These are phyloP conservation scores for Pholiota conissans DNA, from an alignment of 768 basidiomycete genomes.

Conservation along the genomic window DNA sequence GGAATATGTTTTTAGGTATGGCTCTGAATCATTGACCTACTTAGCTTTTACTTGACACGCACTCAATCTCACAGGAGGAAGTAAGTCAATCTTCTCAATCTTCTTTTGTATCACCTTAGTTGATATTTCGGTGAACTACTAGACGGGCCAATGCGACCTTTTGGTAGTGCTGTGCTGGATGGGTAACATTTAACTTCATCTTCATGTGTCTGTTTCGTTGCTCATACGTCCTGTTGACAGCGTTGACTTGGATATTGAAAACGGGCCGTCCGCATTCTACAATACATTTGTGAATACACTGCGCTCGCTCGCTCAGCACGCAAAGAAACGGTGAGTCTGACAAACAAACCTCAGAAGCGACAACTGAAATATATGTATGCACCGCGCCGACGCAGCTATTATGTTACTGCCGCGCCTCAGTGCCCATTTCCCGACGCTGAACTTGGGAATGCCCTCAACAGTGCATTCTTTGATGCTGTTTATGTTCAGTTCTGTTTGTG, in stretches of 20 bases:
- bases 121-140: too few species aligned
- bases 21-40: background rate
- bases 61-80: constrained; percentile 22
- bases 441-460: constrained; percentile 58
- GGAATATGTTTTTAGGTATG: constrained; percentile 69
- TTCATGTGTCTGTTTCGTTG: background rate
- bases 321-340: constrained; percentile 45
- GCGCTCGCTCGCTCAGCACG: constrained; percentile 45
- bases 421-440: constrained; percentile 72
- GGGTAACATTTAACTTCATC: constrained; percentile 41
- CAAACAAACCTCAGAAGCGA: background rate
- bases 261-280: constrained; percentile 51
- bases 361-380: background rate
- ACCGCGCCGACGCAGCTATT: too few species aligned
- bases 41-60: background rate
- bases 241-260: constrained; percentile 73
- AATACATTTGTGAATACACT: constrained; percentile 53
- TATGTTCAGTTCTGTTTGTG: constrained; percentile 68
- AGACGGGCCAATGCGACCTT: constrained; percentile 54
- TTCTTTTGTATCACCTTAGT: background rate
- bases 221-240: constrained; percentile 22
- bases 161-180: constrained; percentile 67
- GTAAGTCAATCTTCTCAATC: constrained; percentile 23
- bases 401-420: constrained; percentile 60
- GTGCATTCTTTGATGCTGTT: constrained; percentile 65